Evolutionary conservation across 441 rosid species (phyloP), one percentile per base, ranked within the genome.

Genomic region (Pelargonium citronellum): DNA sequence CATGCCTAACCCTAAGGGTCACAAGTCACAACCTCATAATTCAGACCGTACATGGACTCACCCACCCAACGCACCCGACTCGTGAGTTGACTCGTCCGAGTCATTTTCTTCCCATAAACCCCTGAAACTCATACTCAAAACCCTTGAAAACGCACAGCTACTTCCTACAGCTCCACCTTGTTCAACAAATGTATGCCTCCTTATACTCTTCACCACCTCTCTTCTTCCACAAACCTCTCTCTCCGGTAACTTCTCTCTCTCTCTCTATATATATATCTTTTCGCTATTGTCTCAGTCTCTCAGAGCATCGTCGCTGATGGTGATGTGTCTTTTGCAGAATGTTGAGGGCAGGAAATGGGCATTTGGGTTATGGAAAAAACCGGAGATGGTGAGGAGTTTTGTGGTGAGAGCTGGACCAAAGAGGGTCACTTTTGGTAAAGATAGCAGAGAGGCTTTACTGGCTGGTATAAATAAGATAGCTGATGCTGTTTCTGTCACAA

Each of bases 391-490:
- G 73, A 78, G 84, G 71, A 81, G 77, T 70, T 69, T 85, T 67
- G 70, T 82, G 70, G 95, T 89, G 34, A 82, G 83, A 30, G 94
- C 97, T 17, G 96, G 92, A 9, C 83, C 91, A 7, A 91, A 87
- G 85, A 89, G 75, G 79, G 84, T 91, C 64, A 78, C 82, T 43
- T 85, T 80, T 43, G 99, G 95, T 6, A 84, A 74, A 79, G 81
- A 87, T 64, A 81, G 99, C 73, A 86, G 91, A 69, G 85, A 83
- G 44, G 88, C 88, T 22, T 73, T 94, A 55, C 96, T 82, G 72
- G 87, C 87, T 61, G 99, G 97, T 64, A 90, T 94, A 24, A 92
- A 94, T 82, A 90, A 91, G 79, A 74, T 94, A 69, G 95, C 97
- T 47, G 95, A 88, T 79, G 93, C 96, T 75, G 97, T 94, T 72